These are phyloP conservation scores for Scheffersomyces cryptocercus DNA, from an alignment of 1,139 yeast genomes.

Conservation along the genomic window DNA sequence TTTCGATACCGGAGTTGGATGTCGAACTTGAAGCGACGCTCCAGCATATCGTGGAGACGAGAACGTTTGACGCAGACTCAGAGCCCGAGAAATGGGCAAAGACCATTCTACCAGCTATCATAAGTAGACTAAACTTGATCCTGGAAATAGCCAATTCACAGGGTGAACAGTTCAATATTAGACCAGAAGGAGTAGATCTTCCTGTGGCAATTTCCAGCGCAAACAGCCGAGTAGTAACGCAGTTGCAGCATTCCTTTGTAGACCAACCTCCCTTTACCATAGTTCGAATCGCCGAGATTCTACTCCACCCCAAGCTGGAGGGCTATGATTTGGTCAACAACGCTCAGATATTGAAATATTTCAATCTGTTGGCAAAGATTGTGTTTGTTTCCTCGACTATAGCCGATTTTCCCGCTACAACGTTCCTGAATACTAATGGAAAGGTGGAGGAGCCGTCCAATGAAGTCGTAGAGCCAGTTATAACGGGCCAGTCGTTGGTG, in stretches of 20 bases:
- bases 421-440: conserved; percentile 6
- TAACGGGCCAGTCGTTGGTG: conserved; percentile 9
- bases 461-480: conserved; percentile 5
- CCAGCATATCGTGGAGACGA: conserved; percentile 9
- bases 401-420: conserved; percentile 24
- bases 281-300: conserved; percentile 54
- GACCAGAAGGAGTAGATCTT: conserved; percentile 16
- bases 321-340: conserved; percentile 32
- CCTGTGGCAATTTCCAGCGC: conserved; percentile 13
- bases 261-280: conserved; percentile 59
- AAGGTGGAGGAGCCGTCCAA: neutral
- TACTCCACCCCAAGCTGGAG: conserved; percentile 36
- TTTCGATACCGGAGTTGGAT: conserved; percentile 12
- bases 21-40: conserved; percentile 8
- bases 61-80: conserved; percentile 8
- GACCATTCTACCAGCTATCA: conserved; percentile 12
- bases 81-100: conserved; percentile 8
- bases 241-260: conserved; percentile 27
- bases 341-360: conserved; percentile 25
- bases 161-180: conserved; percentile 13
- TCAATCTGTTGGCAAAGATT: conserved; percentile 30
- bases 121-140: conserved; percentile 6
- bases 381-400: conserved; percentile 30
- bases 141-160: conserved; percentile 6
- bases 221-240: conserved; percentile 16